Base-by-base conservation (phyloP, 75 land plant species). In the Pseudotsuga menziesii region DNA sequence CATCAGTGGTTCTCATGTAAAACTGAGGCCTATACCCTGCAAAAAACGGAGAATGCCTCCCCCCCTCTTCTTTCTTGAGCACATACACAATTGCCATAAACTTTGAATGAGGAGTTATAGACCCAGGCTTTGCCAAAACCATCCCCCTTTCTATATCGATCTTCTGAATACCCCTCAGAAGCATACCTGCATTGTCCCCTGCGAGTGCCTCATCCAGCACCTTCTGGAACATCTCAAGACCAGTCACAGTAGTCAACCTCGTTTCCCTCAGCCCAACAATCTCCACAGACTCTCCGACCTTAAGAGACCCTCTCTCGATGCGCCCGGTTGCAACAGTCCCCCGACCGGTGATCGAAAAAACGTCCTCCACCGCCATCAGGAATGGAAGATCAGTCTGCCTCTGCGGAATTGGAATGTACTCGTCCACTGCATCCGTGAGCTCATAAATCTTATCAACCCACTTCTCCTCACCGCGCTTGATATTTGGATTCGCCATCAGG, bases 181-280 rank as follows among this genome's bases (percentile, higher is more conserved):
- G 81, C 12, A 94, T 76, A 3, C 97, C 97, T 1, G 88, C 94
- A 83, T 94, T 94, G 77, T 94, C 94, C 29, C 97, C 97, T 13
- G 94, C 97, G 70, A 92, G 48, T 0, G 97, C 94, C 78, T 92
- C 92, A 66, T 94, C 97, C 12, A 94, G 86, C 35, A 82, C 85
- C 82, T 94, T 96, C 90, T 96, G 92, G 78, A 96, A 96, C 99
- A 96, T 96, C 81, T 96, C 99, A 27, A 94, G 87, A 5, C 99
- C 98, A 14, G 99, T 97, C 19, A 97, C 97, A 1, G 91, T 94
- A 27, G 93, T 91, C 57, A 17, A 78, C 61, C 98, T 82, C 4
- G 99, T 92, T 4, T 90, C 93, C 77, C 80, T 85, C 56, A 97
- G 78, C 23, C 99, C 99, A 9, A 97, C 95, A 73, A 97, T 67